Evolutionary conservation across 1,284 basidiomycete genomes (phyloP).

Genomic region (Athelia psychrophila): DNA sequence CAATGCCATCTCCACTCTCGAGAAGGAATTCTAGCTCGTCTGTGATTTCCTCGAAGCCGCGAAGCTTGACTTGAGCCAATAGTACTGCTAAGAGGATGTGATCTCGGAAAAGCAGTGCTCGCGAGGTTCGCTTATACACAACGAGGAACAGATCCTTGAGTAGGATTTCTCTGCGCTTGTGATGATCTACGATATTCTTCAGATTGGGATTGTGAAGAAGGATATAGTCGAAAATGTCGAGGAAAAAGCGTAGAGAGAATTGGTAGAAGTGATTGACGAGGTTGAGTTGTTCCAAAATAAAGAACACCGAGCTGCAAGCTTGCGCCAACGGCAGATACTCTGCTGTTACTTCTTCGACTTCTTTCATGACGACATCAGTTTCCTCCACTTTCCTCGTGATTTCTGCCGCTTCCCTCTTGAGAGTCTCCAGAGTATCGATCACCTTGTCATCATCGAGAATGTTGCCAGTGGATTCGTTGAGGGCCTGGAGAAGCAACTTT

Average conservation of each 20-base stretch:
- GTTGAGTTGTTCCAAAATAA: slow-evolving; percentile 93
- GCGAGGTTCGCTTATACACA: slow-evolving; percentile 87
- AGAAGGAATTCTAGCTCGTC: slow-evolving; percentile 91
- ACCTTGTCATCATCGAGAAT: slow-evolving; percentile 99
- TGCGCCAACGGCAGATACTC: slow-evolving; percentile 96
- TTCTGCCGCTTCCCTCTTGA: slow-evolving; percentile 97
- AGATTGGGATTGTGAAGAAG: slow-evolving; percentile 91
- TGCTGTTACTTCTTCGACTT: slow-evolving; percentile 93
- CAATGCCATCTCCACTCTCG: slow-evolving; percentile 78
- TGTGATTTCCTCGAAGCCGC: slow-evolving; percentile 72
- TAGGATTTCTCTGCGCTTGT: slow-evolving; percentile 79
- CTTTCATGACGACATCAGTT: slow-evolving; percentile 93
- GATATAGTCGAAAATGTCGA: slow-evolving; percentile 97
- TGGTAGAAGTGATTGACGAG: slow-evolving; percentile 98
- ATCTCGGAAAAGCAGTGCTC: slow-evolving; percentile 89
- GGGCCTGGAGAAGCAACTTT: slow-evolving; percentile 89
- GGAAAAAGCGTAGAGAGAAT: slow-evolving; percentile 97
- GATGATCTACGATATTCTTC: slow-evolving; percentile 73
- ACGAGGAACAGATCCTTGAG: slow-evolving; percentile 90
- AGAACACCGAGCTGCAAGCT: slow-evolving; percentile 96
- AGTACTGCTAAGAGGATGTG: slow-evolving; percentile 90
- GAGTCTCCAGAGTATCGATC: slow-evolving; percentile 93
- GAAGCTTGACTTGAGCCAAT: slow-evolving; percentile 87
- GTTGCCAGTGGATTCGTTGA: slow-evolving; percentile 96
- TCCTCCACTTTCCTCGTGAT: slow-evolving; percentile 97